Percentiles rank a stretch among this genome's conserved stretches.
Evolutionary conservation across 441 rosid species (phyloP).

Genomic region (Populus hybrid): DNA sequence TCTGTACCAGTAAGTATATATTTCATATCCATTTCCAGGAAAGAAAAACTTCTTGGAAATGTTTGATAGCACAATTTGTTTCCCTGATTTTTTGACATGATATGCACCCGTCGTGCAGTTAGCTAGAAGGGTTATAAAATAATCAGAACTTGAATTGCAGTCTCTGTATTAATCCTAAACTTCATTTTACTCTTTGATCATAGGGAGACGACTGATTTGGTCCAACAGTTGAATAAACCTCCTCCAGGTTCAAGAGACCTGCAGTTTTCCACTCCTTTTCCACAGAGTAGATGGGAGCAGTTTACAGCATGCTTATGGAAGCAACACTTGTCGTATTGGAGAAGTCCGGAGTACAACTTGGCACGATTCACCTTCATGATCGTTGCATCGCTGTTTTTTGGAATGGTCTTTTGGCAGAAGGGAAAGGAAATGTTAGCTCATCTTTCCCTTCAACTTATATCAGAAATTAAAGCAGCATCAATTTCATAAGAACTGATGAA

Average conservation of each 20-base stretch:
- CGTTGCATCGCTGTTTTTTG: slow-evolving; percentile 40
- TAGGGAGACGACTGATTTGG: too few species aligned
- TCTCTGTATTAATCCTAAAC: too few species aligned
- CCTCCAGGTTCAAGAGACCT: slow-evolving; percentile 37
- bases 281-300: slow-evolving; percentile 48
- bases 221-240: slow-evolving; percentile 31
- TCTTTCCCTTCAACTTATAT: not conserved
- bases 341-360: slow-evolving; percentile 58
- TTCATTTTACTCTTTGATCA: too few species aligned
- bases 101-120: too few species aligned
- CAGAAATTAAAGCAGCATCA: not conserved
- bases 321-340: slow-evolving; percentile 56
- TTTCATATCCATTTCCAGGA: too few species aligned
- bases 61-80: too few species aligned
- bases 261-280: slow-evolving; percentile 41
- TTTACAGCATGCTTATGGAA: slow-evolving; percentile 64
- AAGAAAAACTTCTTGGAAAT: too few species aligned
- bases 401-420: slow-evolving; percentile 50
- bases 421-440: slow-evolving; percentile 52
- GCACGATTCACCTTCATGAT: slow-evolving; percentile 28
- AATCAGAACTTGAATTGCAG: too few species aligned
- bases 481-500: too few species aligned
- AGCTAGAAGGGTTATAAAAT: too few species aligned
- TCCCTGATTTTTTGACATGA: too few species aligned
- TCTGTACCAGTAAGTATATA: slow-evolving; percentile 6